phyloP scores from a whole-genome alignment of 1,284 basidiomycete species.

The Boletus austroedulis region DNA sequence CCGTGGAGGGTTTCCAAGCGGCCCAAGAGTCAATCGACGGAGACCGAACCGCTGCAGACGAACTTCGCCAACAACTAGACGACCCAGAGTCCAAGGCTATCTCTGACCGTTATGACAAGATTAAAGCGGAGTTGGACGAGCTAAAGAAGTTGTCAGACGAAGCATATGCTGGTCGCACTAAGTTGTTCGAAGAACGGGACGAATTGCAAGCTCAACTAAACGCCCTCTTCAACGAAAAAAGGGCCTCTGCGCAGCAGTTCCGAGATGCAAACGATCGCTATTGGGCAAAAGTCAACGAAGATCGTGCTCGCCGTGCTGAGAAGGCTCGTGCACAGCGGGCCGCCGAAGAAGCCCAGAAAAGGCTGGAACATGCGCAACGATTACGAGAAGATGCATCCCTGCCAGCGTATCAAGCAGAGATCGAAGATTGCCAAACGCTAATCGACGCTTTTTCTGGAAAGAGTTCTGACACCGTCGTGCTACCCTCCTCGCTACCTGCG shows the following conservation, averaged over 20 bases:
- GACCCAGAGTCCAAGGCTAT: constrained; percentile 87
- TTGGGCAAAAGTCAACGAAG: constrained; percentile 80
- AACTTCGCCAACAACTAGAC: constrained; percentile 81
- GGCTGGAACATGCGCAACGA: constrained; percentile 75
- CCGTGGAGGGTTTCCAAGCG: constrained; percentile 76
- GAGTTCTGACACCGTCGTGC: constrained; percentile 53
- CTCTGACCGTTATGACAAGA: constrained; percentile 78
- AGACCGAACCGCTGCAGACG: constrained; percentile 76
- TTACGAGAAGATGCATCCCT: constrained; percentile 88
- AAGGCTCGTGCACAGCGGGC: constrained; percentile 77
- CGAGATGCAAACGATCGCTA: constrained; percentile 81
- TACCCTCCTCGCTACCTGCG: constrained; percentile 42
- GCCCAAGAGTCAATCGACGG: constrained; percentile 80
- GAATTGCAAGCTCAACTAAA: constrained; percentile 70
- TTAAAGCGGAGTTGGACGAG: constrained; percentile 85
- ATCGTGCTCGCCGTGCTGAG: constrained; percentile 82
- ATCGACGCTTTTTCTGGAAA: constrained; percentile 88
- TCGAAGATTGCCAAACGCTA: constrained; percentile 95
- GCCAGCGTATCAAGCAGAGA: constrained; percentile 91
- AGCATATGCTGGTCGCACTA: constrained; percentile 76
- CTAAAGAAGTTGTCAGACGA: constrained; percentile 88
- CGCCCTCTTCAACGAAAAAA: constrained; percentile 74
- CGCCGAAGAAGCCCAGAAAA: constrained; percentile 81
- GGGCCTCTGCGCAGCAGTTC: constrained; percentile 68
- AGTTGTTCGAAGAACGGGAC: constrained; percentile 88